Evolutionary conservation across 768 basidiomycete genomes (phyloP).

Genomic region (Paxillus rubicundulus): DNA sequence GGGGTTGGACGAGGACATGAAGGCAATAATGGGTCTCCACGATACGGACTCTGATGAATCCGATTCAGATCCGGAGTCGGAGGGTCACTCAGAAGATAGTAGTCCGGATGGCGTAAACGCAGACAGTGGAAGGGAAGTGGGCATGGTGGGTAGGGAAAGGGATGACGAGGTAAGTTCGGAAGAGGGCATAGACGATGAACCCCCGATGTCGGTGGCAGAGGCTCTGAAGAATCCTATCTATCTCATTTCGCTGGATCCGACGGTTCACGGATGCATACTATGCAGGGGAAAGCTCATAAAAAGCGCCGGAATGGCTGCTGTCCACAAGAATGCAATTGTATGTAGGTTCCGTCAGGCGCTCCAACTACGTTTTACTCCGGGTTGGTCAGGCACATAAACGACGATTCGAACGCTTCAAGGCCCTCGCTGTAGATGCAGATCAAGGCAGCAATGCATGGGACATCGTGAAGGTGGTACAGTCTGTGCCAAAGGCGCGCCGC

Average conservation of each 20-base stretch:
- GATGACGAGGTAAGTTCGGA: conserved; percentile 27
- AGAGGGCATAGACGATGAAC: conserved; percentile 31
- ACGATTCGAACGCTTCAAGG: conserved; percentile 51
- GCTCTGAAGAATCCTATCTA: conserved; percentile 66
- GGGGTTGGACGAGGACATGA: conserved; percentile 62
- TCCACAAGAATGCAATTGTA: conserved; percentile 65
- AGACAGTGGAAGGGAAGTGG: conserved; percentile 4
- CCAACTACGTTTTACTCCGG: background rate
- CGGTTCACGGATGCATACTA: conserved; percentile 56
- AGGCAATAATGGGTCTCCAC: conserved; percentile 60
- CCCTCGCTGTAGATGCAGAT: conserved; percentile 38
- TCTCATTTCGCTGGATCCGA: conserved; percentile 52
- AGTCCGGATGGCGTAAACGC: conserved; percentile 21
- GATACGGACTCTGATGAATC: conserved; percentile 76
- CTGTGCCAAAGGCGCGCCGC: background rate
- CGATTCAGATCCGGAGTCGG: conserved; percentile 46
- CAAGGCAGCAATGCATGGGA: conserved; percentile 49
- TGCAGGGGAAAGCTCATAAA: conserved; percentile 78
- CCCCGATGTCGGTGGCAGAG: conserved; percentile 52
- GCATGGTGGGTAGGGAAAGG: conserved; percentile 20
- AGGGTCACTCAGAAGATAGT: conserved; percentile 33
- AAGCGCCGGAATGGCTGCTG: conserved; percentile 48
- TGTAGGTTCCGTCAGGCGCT: conserved; percentile 31
- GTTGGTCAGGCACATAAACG: conserved; percentile 58
- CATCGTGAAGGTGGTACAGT: conserved; percentile 26